Evolutionary conservation across 495 filamentous ascomycete genomes (phyloP).

Genomic region (Trichoderma reesei): DNA sequence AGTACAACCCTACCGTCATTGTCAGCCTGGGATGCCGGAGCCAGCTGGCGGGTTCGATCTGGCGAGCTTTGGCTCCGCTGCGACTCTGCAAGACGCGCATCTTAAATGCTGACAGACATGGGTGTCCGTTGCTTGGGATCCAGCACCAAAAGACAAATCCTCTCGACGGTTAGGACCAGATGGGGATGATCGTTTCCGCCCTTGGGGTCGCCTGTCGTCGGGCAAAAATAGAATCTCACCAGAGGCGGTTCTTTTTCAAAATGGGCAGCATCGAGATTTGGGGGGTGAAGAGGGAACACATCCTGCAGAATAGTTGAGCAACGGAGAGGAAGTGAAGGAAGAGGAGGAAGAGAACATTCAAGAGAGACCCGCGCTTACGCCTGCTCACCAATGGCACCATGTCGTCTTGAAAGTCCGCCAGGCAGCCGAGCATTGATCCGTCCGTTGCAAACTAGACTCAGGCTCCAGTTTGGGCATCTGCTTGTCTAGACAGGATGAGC

Average conservation of each 20-base stretch:
- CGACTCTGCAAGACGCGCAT: not conserved
- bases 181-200: not conserved
- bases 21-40: not conserved
- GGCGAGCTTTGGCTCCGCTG: not conserved
- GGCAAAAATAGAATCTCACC: conserved; percentile 6
- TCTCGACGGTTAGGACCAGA: not conserved
- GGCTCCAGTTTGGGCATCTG: not conserved
- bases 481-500: not conserved
- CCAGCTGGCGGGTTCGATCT: conserved; percentile 1
- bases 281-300: no score
- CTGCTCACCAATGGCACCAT: not conserved
- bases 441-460: not conserved
- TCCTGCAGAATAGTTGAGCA: no score
- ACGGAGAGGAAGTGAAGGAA: not conserved
- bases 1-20: not conserved
- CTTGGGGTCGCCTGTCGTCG: not conserved
- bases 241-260: not conserved
- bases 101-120: conserved; percentile 3
- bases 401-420: not conserved
- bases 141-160: not conserved
- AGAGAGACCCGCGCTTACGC: not conserved
- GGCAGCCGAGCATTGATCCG: not conserved
- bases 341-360: no score
- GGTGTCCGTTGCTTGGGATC: no score
- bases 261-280: not conserved